Evolutionary conservation across 805 yeast genomes (phyloP).

Genomic region (Jamesozyma lodderae): DNA sequence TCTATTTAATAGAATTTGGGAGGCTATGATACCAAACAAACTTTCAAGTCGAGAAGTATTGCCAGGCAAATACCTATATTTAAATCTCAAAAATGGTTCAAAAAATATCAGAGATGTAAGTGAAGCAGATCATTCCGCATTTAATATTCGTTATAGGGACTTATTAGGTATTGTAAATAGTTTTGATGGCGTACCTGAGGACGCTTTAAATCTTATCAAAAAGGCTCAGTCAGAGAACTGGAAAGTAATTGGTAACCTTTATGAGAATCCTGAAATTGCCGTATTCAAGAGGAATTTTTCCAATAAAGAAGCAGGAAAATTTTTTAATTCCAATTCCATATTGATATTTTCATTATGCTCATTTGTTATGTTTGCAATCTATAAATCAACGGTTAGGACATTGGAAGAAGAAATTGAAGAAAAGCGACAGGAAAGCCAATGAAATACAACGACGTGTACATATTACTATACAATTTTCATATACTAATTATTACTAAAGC

Average conservation of each 20-base stretch:
- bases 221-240: constrained; percentile 18
- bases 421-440: no score
- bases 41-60: background rate
- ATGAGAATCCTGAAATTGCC: constrained; percentile 13
- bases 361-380: no score
- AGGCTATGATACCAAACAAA: no score
- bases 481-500: background rate
- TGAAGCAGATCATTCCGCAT: constrained; percentile 8
- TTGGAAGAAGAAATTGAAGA: no score
- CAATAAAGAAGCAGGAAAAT: background rate
- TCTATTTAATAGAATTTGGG: background rate
- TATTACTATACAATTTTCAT: background rate
- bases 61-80: constrained; percentile 5
- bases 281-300: constrained; percentile 15
- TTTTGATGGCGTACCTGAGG: constrained; percentile 19
- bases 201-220: constrained; percentile 15
- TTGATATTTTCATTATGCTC: no score
- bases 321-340: no score
- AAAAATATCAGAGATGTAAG: constrained; percentile 5
- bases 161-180: constrained; percentile 22
- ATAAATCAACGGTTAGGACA: no score
- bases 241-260: constrained; percentile 21
- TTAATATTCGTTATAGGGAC: constrained; percentile 20
- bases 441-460: background rate
- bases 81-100: constrained; percentile 10